A percentile compares a stretch with the other conserved stretches of the same genome.
Evolutionary conservation across 768 basidiomycete genomes (phyloP).

Genomic region (Termitomyces sp.): DNA sequence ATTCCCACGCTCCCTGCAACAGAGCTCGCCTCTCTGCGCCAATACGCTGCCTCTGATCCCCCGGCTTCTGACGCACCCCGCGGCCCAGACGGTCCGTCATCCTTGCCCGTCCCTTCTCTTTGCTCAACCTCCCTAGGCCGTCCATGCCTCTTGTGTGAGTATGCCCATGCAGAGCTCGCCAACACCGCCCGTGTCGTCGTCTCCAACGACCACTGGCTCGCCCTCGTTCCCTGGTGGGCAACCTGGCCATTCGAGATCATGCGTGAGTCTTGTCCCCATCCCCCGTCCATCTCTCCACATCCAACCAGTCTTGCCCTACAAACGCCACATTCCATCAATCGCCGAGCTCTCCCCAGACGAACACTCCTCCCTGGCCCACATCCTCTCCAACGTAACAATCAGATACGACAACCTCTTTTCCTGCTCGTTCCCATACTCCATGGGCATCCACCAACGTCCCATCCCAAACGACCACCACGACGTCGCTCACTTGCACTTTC

Average conservation of each 20-base stretch:
- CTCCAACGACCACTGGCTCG: slow-evolving; percentile 73
- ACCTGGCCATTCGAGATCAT: slow-evolving; percentile 89
- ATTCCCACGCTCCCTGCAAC: slow-evolving; percentile 67
- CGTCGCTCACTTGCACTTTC: slow-evolving; percentile 79
- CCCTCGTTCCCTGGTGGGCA: slow-evolving; percentile 93
- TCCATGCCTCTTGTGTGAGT: slow-evolving; percentile 77
- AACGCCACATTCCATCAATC: slow-evolving; percentile 74
- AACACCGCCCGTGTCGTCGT: slow-evolving; percentile 58
- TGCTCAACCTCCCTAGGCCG: slow-evolving; percentile 28
- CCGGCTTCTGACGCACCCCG: slow-evolving; percentile 44
- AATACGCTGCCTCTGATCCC: slow-evolving; percentile 35
- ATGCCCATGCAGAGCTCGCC: slow-evolving; percentile 60
- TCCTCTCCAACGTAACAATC: slow-evolving; percentile 59
- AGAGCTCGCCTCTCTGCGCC: slow-evolving; percentile 54
- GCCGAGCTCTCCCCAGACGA: slow-evolving; percentile 57
- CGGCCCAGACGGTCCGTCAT: slow-evolving; percentile 39
- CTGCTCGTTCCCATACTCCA: slow-evolving; percentile 90
- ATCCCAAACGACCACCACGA: slow-evolving; percentile 45
- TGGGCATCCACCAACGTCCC: slow-evolving; percentile 90
- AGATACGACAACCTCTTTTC: slow-evolving; percentile 78
- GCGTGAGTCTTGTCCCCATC: slow-evolving; percentile 32
- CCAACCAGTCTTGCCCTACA: slow-evolving; percentile 63
- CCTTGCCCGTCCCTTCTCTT: not conserved
- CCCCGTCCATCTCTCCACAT: not conserved
- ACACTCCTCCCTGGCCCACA: slow-evolving; percentile 55